Conservation (phyloP, 257 asterid genomes). For the Coffea eugenioides region DNA sequence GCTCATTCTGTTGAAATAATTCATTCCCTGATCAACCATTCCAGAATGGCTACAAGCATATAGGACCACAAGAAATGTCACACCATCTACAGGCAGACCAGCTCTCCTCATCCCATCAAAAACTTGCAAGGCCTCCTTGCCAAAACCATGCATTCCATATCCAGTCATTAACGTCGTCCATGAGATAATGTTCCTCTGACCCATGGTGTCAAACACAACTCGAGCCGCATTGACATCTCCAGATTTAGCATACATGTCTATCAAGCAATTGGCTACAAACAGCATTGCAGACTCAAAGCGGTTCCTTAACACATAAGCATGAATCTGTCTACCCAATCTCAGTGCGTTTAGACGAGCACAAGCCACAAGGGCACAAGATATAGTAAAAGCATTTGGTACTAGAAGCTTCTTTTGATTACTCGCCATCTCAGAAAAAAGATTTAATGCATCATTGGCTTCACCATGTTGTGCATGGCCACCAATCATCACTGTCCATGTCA, state of each 20-base stretch:
- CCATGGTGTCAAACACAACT: slow-evolving; percentile 63
- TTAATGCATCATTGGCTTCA: slow-evolving; percentile 67
- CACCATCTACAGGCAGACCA: slow-evolving; percentile 60
- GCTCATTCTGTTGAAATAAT: slow-evolving; percentile 62
- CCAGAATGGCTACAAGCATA: slow-evolving; percentile 98
- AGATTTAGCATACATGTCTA: slow-evolving; percentile 91
- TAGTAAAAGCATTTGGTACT: slow-evolving; percentile 73
- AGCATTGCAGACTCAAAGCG: slow-evolving; percentile 54
- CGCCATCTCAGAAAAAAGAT: slow-evolving; percentile 61
- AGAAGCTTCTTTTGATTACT: slow-evolving; percentile 31
- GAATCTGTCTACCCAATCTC: slow-evolving; percentile 66
- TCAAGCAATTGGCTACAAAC: slow-evolving; percentile 77
- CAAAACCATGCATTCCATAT: slow-evolving; percentile 85
- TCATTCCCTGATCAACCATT: slow-evolving; percentile 65
- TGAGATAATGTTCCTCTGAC: slow-evolving; percentile 54
- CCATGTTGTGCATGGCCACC: slow-evolving; percentile 91
- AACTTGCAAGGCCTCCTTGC: slow-evolving; percentile 66
- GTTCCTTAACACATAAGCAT: slow-evolving; percentile 62
- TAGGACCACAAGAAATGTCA: slow-evolving; percentile 75
- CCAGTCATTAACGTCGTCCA: slow-evolving; percentile 95
- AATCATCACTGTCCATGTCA: slow-evolving; percentile 90
- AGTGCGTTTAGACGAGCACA: slow-evolving; percentile 77
- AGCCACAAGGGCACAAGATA: slow-evolving; percentile 78
- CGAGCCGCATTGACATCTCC: slow-evolving; percentile 79
- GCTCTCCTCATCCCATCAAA: slow-evolving; percentile 52